Base-by-base conservation (phyloP, 208 protist genomes). In the Porcisia hertigi region DNA sequence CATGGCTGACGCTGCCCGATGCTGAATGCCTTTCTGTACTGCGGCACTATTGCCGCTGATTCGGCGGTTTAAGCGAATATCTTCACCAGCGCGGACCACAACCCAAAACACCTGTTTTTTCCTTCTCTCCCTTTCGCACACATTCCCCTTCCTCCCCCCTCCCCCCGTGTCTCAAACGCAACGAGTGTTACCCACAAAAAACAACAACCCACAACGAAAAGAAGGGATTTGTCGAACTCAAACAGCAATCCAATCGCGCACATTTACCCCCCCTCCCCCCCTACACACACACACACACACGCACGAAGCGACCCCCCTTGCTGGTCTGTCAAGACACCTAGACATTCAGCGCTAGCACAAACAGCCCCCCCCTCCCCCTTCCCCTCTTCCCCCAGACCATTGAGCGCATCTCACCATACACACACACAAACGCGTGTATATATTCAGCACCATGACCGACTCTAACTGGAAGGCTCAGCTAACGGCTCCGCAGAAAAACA, bases 401-500 rank as follows among this genome's bases (percentile, higher is more conserved):
- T 14, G 16, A 16, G 65, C 64, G 43, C 57, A 55, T 30, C 63
- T 52, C 18, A 30, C 23, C 63, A 65, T 30, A 45, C 60, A 65
- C 60, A 20, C 60, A 39, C 25, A 69, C 20, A 52, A 30, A 52
- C 9, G 25, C 41, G 20, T 12, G 23, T 30, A 60, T 60, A 36
- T 30, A 23, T 11, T 41, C 76, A 55, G 47, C 63, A 80, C 63
- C 58, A 93, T 92, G 89, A 71, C 88, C 49, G 88, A 95, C 76
- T 84, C 92, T 45, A 89, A 97, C 76, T 98, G 95, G 95, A 98
- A 96, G 82, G 83, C 82, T 63, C 86, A 92, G 64, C 78, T 98
- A 39, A 72, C 69, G 53, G 81, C 81, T 12, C 96, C 94, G 49
- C 82, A 84, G 80, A 86, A 85, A 80, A 95, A 98, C 79, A 91